Evolutionary conservation across 768 basidiomycete genomes (phyloP), one percentile per base, ranked within the genome.

Genomic region (Lentinula edodes): DNA sequence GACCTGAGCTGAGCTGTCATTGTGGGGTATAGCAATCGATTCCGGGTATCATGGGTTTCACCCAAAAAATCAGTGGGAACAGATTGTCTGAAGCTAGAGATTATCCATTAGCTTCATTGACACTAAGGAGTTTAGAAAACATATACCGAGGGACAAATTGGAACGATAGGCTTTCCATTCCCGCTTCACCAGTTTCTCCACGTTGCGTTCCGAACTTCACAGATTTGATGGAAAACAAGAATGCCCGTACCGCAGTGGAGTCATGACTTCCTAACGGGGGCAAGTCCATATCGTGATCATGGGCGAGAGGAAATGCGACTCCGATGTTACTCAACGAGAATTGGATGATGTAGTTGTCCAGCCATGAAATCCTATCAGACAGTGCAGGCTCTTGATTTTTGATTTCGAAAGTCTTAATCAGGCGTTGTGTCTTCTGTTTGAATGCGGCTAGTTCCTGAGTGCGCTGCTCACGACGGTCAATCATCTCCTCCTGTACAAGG

Each of bases 251-350:
- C 36, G 83, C 74, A 8, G 72, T 64, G 16, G 71, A 73, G 57
- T 81, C 78, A 43, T 71, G 72, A 60, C 69, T 70, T 58, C 74
- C 76, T 54, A 74, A 70, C 13, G 69, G 76, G 34, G 81, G 79
- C 38, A 85, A 66, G 58, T 81, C 83, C 7, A 90, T 74, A 32
- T 83, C 80, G 63, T 81, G 79, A 58, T 86, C 82, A 58, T 86
- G 78, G 0, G 82, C 82, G 32, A 98, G 77, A 0, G 96, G 96
- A 66, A 98, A 92, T 5, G 93, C 95, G 3, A 94, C 83, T n/a
- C 95, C 95, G 39, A 98, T 79, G 65, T 89, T 86, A 34, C 78
- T 75, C 60, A 90, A 76, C 13, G 75, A 75, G 20, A 91, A 74
- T 23, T 78, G 74, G 64, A 90, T 75, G 58, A 76, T 76, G 63